Conservation (phyloP, 1,139 yeast genomes). For the Zygoascus meyerae region DNA sequence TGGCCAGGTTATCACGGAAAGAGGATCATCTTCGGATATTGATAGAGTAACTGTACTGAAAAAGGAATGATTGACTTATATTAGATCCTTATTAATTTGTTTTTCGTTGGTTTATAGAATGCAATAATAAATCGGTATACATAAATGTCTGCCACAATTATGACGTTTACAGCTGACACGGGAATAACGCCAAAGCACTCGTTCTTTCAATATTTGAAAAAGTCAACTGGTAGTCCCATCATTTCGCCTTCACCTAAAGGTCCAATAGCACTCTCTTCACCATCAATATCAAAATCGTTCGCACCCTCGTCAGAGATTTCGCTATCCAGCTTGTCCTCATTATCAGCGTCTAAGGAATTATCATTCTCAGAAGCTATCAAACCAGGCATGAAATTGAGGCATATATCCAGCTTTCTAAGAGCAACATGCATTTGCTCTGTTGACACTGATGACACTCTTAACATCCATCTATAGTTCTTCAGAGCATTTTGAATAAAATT, state of each 20-base stretch:
- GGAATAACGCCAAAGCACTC: too few relatives aligned
- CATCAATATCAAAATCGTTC: slow-evolving; percentile 6
- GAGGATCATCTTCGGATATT: slow-evolving; percentile 1
- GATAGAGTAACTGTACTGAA: not conserved
- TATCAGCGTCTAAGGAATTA: not conserved
- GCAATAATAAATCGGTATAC: not conserved
- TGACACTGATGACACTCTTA: slow-evolving; percentile 11
- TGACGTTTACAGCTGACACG: too few relatives aligned
- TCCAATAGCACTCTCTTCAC: slow-evolving; percentile 8
- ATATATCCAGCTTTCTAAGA: slow-evolving; percentile 9
- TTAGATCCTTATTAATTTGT: slow-evolving; percentile 1
- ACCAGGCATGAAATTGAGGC: slow-evolving; percentile 5
- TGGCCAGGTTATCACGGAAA: not conserved
- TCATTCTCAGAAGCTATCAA: slow-evolving; percentile 2
- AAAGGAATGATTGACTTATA: not conserved
- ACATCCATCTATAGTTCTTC: slow-evolving; percentile 11
- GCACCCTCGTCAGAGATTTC: slow-evolving; percentile 9
- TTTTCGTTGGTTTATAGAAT: slow-evolving; percentile 1
- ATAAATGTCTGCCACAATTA: not conserved
- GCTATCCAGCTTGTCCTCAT: slow-evolving; percentile 6
- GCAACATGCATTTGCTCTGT: slow-evolving; percentile 11
- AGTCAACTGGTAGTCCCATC: slow-evolving; percentile 6
- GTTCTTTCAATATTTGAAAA: slow-evolving; percentile 1
- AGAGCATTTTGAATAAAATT: slow-evolving; percentile 9
- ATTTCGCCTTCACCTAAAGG: slow-evolving; percentile 8